Conservation (phyloP, 495 filamentous ascomycete genomes). For the Lichina pygmaea region DNA sequence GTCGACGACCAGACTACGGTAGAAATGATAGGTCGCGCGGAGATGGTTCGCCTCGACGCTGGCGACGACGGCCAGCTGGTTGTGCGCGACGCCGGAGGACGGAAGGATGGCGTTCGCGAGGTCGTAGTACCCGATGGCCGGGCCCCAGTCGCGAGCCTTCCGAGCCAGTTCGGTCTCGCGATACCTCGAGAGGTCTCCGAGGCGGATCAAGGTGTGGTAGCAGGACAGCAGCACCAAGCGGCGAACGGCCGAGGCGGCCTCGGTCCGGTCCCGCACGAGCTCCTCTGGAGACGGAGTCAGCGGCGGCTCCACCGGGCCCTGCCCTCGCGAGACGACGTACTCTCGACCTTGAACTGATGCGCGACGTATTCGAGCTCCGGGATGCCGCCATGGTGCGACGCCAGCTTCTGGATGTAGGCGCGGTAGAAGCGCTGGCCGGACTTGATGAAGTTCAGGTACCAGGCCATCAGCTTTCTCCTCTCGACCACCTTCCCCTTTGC, state of each 20-base stretch:
- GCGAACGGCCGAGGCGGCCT: neutral
- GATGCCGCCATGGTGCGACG: constrained; percentile 42
- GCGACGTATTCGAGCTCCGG: constrained; percentile 46
- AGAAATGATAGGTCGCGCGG: constrained; percentile 66
- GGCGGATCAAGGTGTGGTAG: constrained; percentile 55
- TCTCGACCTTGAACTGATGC: constrained; percentile 33
- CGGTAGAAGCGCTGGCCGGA: constrained; percentile 67
- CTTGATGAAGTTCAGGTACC: constrained; percentile 64
- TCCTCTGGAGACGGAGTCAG: neutral
- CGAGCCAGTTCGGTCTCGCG: constrained; percentile 39
- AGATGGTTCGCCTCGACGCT: constrained; percentile 50
- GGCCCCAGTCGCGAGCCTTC: constrained; percentile 45
- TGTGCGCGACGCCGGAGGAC: constrained; percentile 51
- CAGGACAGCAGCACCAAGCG: constrained; percentile 39
- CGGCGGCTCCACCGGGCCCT: neutral
- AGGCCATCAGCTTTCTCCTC: constrained; percentile 49
- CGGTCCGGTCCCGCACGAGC: neutral
- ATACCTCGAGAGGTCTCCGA: constrained; percentile 83
- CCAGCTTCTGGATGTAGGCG: constrained; percentile 53
- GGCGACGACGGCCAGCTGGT: constrained; percentile 72
- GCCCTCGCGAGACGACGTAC: constrained; percentile 11
- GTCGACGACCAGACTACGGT: constrained; percentile 45
- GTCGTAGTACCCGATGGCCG: constrained; percentile 61
- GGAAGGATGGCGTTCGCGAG: constrained; percentile 59
- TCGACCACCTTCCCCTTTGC: constrained; percentile 43